Evolutionary conservation across 371 early-diverging fungal species (phyloP).

Genomic region (Mucor circinelloides): DNA sequence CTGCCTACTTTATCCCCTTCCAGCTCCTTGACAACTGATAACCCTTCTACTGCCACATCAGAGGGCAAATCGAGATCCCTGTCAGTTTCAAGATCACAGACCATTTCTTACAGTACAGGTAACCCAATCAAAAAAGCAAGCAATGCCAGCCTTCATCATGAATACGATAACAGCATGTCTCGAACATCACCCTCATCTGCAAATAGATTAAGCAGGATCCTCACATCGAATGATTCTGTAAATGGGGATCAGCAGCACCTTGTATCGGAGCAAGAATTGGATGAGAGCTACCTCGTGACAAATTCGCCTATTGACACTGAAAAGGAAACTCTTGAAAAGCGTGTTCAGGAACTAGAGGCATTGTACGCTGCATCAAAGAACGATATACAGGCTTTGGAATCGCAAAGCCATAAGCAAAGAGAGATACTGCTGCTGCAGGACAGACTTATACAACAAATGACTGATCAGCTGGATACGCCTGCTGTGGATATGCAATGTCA

Average conservation of each 20-base stretch:
- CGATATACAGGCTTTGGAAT: slow-evolving; percentile 19
- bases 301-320: slow-evolving; percentile 8
- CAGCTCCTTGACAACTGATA: slow-evolving; percentile 3
- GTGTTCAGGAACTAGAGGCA: slow-evolving; percentile 14
- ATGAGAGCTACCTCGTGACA: slow-evolving; percentile 14
- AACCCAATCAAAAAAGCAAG: slow-evolving; percentile 8
- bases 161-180: not conserved
- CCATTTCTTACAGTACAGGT: not conserved
- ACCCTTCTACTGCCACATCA: not conserved
- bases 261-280: slow-evolving; percentile 11
- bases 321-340: slow-evolving; percentile 19
- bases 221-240: not conserved
- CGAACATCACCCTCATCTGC: not conserved
- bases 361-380: slow-evolving; percentile 15
- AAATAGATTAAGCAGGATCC: not conserved
- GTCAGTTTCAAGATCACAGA: not conserved
- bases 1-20: slow-evolving; percentile 20
- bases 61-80: not conserved
- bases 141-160: slow-evolving; percentile 15
- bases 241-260: not conserved
- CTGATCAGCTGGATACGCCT: slow-evolving; percentile 10
- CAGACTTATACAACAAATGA: slow-evolving; percentile 28
- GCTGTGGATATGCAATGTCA: not conserved
- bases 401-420: slow-evolving; percentile 17
- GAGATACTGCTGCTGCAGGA: slow-evolving; percentile 37